These are phyloP conservation scores for Trichoderma arundinaceum DNA, from an alignment of 2,329 filamentous ascomycete species.

Conservation along the genomic window DNA sequence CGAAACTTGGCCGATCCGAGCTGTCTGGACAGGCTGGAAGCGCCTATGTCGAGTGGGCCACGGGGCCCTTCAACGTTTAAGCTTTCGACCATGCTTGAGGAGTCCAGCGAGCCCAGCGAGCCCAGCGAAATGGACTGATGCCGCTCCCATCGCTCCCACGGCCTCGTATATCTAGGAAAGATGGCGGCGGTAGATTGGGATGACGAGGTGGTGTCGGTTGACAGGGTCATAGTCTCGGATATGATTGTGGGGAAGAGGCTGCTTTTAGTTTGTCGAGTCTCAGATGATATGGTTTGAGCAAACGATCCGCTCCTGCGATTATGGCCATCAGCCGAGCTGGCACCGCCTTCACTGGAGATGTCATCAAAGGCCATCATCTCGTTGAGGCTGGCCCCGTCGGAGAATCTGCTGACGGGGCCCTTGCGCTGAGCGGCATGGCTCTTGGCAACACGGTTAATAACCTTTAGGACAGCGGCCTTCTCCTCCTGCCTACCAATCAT, in stretches of 20 bases:
- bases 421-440: constrained; percentile 60
- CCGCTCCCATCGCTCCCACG: constrained; percentile 61
- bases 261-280: constrained; percentile 48
- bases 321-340: constrained; percentile 61
- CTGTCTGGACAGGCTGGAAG: constrained; percentile 59
- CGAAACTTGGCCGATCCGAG: constrained; percentile 64
- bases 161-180: constrained; percentile 48
- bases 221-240: constrained; percentile 50
- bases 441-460: constrained; percentile 78
- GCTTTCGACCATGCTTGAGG: constrained; percentile 54
- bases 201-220: constrained; percentile 56
- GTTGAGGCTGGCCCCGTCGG: constrained; percentile 58
- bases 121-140: constrained; percentile 59
- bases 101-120: constrained; percentile 57
- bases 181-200: constrained; percentile 47
- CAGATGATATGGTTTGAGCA: constrained; percentile 49
- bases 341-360: constrained; percentile 61
- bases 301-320: constrained; percentile 58
- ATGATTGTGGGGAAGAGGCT: constrained; percentile 50
- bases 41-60: constrained; percentile 52
- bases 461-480: constrained; percentile 68
- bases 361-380: constrained; percentile 52
- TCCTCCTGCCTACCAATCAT: constrained; percentile 83
- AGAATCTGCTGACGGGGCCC: constrained; percentile 53
- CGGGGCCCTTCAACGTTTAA: constrained; percentile 51